Evolutionary conservation across 1,139 yeast genomes (phyloP).

Genomic region (Eremothecium cymbalariae): DNA sequence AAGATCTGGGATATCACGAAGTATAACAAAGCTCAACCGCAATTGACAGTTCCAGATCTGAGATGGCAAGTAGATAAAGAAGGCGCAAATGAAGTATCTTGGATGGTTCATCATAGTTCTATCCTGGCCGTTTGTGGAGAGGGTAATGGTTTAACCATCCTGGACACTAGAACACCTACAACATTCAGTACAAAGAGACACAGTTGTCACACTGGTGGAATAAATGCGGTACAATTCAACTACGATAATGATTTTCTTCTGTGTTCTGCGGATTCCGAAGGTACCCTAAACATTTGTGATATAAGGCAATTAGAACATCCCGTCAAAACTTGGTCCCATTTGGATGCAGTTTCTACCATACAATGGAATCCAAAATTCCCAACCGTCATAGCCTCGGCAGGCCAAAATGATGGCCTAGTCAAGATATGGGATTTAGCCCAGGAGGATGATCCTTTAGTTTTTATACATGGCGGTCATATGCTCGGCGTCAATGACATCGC

Average conservation of each 20-base stretch:
- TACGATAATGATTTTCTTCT: slow-evolving; percentile 46
- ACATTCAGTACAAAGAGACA: slow-evolving; percentile 17
- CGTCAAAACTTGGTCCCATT: slow-evolving; percentile 38
- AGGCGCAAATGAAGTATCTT: slow-evolving; percentile 57
- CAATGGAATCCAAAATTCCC: slow-evolving; percentile 70
- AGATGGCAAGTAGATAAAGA: slow-evolving; percentile 17
- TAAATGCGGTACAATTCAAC: slow-evolving; percentile 62
- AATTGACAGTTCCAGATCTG: slow-evolving; percentile 14
- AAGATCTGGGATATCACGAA: slow-evolving; percentile 46
- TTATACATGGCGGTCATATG: slow-evolving; percentile 87
- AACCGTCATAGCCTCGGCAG: slow-evolving; percentile 61
- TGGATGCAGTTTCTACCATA: slow-evolving; percentile 54
- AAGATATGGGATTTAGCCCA: slow-evolving; percentile 58
- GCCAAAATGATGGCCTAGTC: slow-evolving; percentile 59
- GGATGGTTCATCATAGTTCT: slow-evolving; percentile 53
- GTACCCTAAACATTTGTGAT: slow-evolving; percentile 61
- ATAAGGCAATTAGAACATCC: slow-evolving; percentile 40
- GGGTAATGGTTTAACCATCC: slow-evolving; percentile 39
- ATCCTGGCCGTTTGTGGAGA: slow-evolving; percentile 55
- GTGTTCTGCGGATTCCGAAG: slow-evolving; percentile 66
- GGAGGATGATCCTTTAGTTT: slow-evolving; percentile 38
- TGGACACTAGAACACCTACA: slow-evolving; percentile 40
- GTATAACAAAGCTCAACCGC: slow-evolving; percentile 19
- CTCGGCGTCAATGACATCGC: slow-evolving; percentile 76
- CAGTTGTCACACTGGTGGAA: slow-evolving; percentile 39